Evolutionary conservation across 805 yeast species (phyloP).

Genomic region (Ogataea pini): DNA sequence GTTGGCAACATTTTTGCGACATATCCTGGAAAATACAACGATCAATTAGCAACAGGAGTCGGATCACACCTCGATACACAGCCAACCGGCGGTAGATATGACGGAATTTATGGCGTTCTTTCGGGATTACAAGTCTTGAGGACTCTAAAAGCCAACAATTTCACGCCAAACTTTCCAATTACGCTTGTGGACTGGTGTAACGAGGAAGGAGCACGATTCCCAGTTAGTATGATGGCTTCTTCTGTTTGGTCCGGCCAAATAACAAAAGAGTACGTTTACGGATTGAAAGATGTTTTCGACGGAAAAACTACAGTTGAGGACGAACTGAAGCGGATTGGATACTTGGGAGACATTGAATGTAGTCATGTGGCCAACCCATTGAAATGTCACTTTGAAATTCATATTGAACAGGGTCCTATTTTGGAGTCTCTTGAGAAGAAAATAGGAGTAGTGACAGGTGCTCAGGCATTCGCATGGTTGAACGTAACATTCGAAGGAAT

Average conservation of each 20-base stretch:
- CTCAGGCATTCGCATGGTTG: constrained; percentile 67
- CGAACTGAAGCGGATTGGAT: constrained; percentile 63
- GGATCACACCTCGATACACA: constrained; percentile 79
- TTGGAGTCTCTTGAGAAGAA: constrained; percentile 55
- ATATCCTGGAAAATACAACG: constrained; percentile 50
- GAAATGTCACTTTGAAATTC: constrained; percentile 71
- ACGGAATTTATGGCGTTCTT: constrained; percentile 70
- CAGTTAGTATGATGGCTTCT: constrained; percentile 66
- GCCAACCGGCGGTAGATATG: constrained; percentile 78
- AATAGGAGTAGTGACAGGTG: constrained; percentile 68
- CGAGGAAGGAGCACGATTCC: constrained; percentile 79
- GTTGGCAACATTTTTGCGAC: constrained; percentile 71
- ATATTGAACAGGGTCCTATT: constrained; percentile 77
- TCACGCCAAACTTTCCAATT: constrained; percentile 64
- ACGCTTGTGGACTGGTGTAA: constrained; percentile 71
- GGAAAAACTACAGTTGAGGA: constrained; percentile 47
- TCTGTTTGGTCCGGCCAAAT: constrained; percentile 64
- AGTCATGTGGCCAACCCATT: constrained; percentile 52
- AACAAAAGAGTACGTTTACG: constrained; percentile 49
- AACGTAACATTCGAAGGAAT: constrained; percentile 57
- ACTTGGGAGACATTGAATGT: constrained; percentile 53
- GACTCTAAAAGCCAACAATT: constrained; percentile 59
- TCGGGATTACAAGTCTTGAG: constrained; percentile 67
- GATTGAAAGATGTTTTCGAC: constrained; percentile 55
- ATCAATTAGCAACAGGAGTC: constrained; percentile 51